Base-by-base conservation (phyloP, 306 rosid genomes). In the Cicer arietinum region DNA sequence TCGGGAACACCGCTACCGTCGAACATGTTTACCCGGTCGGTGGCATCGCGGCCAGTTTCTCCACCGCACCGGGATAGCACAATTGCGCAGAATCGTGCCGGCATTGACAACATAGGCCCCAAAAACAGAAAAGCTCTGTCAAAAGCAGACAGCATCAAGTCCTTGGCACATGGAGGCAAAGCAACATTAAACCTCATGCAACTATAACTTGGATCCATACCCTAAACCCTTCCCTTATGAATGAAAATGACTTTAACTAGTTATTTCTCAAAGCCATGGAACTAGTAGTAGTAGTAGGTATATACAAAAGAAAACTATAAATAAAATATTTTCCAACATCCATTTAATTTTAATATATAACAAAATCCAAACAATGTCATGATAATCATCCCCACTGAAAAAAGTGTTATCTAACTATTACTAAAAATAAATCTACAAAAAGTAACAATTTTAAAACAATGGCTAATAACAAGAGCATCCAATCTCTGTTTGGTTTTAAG, bases 241-340 rank as follows among this genome's bases (percentile, higher is more conserved):
- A 50, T 51, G 22, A 18, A 45, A 39, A 48, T 48, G 10, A 18
- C 16, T 22, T 62, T 44, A 9, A 48, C 52, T 39, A 18, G 76
- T 77, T 68, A 37, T 11, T 57, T 68, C 46, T 46, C 12, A 69
- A 59, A 69, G 20, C 65, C 71, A 18, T 3, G 43, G 2, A 77
- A 47, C 50, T 58, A 52, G 41, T 59, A 37, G 68, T 30, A 30
- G 5, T 30, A 30, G 5, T 30, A 30, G 37, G 37, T 30, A 69
- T 53, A 45, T 30, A 60, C 42, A n/a, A 61, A 65, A 11, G 44
- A n/a, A n/a, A 69, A 44, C 68, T 39, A 12, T 25, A 25, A 7
- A 44, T 7, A 41, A 50, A 66, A 53, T 44, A 60, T 6, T 73
- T 51, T 54, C 46, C 11, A 40, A 20, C 41, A 48, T 17, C 63